A percentile compares a stretch with the other conserved stretches of the same genome.
phyloP scores from a whole-genome alignment of 1,139 yeast species.

The Zygosaccharomyces sapae region DNA sequence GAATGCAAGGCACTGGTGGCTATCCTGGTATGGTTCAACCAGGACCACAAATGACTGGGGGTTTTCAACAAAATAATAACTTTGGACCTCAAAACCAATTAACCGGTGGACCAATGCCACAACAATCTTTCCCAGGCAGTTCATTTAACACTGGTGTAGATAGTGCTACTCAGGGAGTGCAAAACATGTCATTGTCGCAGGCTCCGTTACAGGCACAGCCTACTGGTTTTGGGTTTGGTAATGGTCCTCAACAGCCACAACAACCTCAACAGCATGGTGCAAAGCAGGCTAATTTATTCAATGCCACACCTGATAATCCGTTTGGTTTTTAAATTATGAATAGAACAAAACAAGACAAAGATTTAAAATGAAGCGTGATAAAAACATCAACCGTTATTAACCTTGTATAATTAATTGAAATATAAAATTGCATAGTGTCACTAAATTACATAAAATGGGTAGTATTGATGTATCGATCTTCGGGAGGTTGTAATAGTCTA shows the following conservation, averaged over 20 bases:
- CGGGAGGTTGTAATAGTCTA: neutral
- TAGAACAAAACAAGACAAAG: too few relatives aligned
- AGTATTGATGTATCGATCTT: neutral
- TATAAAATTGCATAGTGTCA: neutral
- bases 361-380: too few relatives aligned
- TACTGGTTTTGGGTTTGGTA: constrained; percentile 68
- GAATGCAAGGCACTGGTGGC: constrained; percentile 39
- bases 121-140: constrained; percentile 22
- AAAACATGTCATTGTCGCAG: constrained; percentile 50
- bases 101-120: constrained; percentile 38
- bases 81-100: constrained; percentile 45
- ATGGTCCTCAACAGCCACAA: constrained; percentile 48
- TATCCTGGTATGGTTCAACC: constrained; percentile 39
- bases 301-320: constrained; percentile 91
- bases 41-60: constrained; percentile 31
- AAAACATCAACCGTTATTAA: neutral
- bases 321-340: constrained; percentile 63
- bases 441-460: neutral
- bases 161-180: constrained; percentile 59
- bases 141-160: constrained; percentile 40
- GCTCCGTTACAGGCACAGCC: constrained; percentile 62
- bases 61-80: constrained; percentile 36
- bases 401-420: neutral
- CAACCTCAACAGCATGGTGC: constrained; percentile 53
- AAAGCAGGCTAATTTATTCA: constrained; percentile 75